Base-by-base conservation (phyloP, 768 basidiomycete genomes). In the Rhodotorula diobovata region DNA sequence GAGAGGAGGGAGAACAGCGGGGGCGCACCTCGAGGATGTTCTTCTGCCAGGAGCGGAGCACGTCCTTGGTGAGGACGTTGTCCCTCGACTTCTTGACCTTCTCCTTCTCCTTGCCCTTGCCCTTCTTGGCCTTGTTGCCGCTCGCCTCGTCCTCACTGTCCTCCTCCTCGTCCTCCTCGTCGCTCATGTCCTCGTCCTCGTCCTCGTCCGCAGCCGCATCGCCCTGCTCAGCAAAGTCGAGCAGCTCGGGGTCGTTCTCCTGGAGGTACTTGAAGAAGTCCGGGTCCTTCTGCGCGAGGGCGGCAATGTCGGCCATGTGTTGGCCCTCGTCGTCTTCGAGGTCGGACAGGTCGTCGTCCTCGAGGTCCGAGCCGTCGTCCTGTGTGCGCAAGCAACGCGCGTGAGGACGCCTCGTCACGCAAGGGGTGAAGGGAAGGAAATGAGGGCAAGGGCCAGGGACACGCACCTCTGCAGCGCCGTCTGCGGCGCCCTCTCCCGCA, bases 241-340 rank as follows among this genome's bases (percentile, higher is more conserved):
- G 84, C n/a, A 98, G 83, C 66, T 93, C 93, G 68, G 84, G 83
- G 81, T 99, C 96, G 78, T 99, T 93, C 81, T 98, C 91, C 82
- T 94, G 89, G 4, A 99, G 84, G 79, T 94, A 99, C 81, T 94
- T 92, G 88, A 87, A 99, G 82, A 98, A 99, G 78, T 96, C 95
- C n/a, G 95, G 95, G 80, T 99, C 95, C 79, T 92, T 93, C 81
- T 95, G 90, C 3, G 91, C 91, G 46, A 99, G 85, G 78, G 90
- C 88, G 50, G 90, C 88, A 23, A 99, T 85, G 66, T 95, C 90
- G 56, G 87, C 80, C 70, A 92, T 82, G 83, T 97, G 95, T 10
- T 83, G 81, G 63, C 83, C 83, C 14, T 82, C 84, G 43, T 82
- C 79, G 48, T 71, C 79, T 2, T 41, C 66, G 35, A 73, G 74